A percentile compares a stretch with the other conserved stretches of the same genome.
Conservation (phyloP, 345 rosid genomes). For the Populus nigra region DNA sequence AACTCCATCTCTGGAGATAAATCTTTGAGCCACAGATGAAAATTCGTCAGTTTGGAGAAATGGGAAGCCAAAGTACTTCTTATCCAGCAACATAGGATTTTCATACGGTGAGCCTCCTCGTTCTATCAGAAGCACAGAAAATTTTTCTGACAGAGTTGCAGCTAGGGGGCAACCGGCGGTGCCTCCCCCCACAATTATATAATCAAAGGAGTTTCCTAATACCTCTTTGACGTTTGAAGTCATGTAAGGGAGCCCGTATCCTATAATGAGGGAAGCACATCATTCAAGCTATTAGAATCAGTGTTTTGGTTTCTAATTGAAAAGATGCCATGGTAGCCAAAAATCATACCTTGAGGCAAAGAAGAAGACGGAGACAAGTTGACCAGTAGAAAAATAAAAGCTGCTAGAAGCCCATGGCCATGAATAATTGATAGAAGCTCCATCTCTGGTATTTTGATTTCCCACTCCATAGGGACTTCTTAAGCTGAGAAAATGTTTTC, state of each 20-base stretch:
- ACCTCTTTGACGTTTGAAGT: conserved; percentile 54
- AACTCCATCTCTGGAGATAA: conserved; percentile 55
- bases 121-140: conserved; percentile 60
- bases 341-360: conserved; percentile 35
- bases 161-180: conserved; percentile 71
- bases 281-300: not conserved
- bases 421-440: conserved; percentile 1
- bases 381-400: conserved; percentile 14
- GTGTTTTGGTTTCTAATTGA: not conserved
- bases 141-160: conserved; percentile 58
- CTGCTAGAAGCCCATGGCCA: conserved; percentile 16
- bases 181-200: conserved; percentile 70
- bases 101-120: conserved; percentile 66
- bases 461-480: not conserved
- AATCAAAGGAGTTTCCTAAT: conserved; percentile 67
- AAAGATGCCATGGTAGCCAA: not conserved
- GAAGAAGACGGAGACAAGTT: conserved; percentile 14
- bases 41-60: conserved; percentile 54
- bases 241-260: conserved; percentile 46
- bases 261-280: conserved; percentile 24
- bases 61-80: conserved; percentile 46
- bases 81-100: conserved; percentile 46
- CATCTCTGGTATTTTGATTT: conserved; percentile 4
- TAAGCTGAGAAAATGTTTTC: too few species aligned
- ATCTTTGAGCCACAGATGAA: conserved; percentile 59